Evolutionary conservation across 129 eudicot genomes (phyloP).

Genomic region (Gnaphalium uliginosum): DNA sequence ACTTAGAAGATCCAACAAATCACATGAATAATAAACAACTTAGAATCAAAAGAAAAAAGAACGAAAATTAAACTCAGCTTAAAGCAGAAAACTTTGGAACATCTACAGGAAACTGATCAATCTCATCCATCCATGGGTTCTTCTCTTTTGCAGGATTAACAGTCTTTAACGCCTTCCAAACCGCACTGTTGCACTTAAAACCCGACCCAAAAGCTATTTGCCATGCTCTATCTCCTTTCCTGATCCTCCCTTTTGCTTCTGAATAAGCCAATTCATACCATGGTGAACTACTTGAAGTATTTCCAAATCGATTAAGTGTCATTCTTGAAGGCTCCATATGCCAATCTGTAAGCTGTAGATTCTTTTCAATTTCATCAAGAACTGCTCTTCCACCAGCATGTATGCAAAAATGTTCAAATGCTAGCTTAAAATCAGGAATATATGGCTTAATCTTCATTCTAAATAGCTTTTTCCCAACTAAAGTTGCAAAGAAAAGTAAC

Average conservation of each 20-base stretch:
- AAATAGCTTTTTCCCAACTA: slow-evolving; percentile 64
- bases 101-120: slow-evolving; percentile 71
- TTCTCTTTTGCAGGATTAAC: slow-evolving; percentile 77
- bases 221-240: slow-evolving; percentile 85
- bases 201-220: slow-evolving; percentile 93
- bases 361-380: slow-evolving; percentile 78
- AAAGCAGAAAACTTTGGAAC: slow-evolving; percentile 78
- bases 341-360: slow-evolving; percentile 80
- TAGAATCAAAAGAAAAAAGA: not conserved
- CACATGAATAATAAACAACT: slow-evolving; percentile 23
- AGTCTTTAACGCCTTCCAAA: slow-evolving; percentile 87
- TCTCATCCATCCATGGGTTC: slow-evolving; percentile 77
- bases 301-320: slow-evolving; percentile 80
- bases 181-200: slow-evolving; percentile 89
- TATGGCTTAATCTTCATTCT: slow-evolving; percentile 88
- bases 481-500: slow-evolving; percentile 72
- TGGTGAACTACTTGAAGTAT: slow-evolving; percentile 86
- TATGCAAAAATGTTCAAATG: slow-evolving; percentile 88
- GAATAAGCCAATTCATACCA: slow-evolving; percentile 90
- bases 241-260: slow-evolving; percentile 85
- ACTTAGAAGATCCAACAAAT: slow-evolving; percentile 6
- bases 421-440: slow-evolving; percentile 81
- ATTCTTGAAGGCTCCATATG: slow-evolving; percentile 94
- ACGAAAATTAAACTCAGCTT: slow-evolving; percentile 8
- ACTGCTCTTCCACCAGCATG: slow-evolving; percentile 96